Evolutionary conservation across 768 basidiomycete species (phyloP).

Genomic region (Termitomyces sp.): DNA sequence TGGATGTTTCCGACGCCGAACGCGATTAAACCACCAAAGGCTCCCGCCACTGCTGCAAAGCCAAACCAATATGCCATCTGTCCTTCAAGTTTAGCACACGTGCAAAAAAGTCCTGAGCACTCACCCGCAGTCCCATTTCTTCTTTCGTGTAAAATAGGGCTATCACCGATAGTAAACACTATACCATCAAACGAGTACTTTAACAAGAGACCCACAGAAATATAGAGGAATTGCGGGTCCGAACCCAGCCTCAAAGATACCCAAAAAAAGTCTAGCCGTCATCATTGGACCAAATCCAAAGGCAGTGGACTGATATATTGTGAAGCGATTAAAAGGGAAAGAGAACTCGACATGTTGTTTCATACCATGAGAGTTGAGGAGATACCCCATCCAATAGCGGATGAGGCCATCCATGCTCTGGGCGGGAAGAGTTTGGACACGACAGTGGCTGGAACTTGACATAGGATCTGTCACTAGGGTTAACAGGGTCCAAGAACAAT

Average conservation of each 20-base stretch:
- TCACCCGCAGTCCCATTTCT: conserved; percentile 65
- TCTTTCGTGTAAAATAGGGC: conserved; percentile 74
- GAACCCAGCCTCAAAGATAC: conserved; percentile 74
- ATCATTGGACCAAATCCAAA: conserved; percentile 59
- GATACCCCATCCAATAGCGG: conserved; percentile 72
- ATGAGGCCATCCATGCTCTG: conserved; percentile 56
- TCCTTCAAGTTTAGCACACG: not conserved
- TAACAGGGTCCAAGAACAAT: not conserved
- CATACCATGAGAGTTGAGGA: conserved; percentile 67
- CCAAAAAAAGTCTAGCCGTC: conserved; percentile 55
- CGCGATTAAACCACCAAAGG: conserved; percentile 80
- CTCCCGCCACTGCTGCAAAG: conserved; percentile 79
- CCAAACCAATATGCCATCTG: conserved; percentile 78
- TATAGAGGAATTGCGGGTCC: conserved; percentile 75
- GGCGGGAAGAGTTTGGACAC: conserved; percentile 66
- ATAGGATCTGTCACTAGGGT: conserved; percentile 49
- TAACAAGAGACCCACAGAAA: conserved; percentile 46
- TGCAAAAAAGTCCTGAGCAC: conserved; percentile 2
- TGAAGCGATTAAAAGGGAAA: not conserved
- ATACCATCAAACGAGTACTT: not conserved
- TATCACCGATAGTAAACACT: conserved; percentile 18
- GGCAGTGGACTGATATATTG: conserved; percentile 44
- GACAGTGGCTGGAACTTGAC: conserved; percentile 61
- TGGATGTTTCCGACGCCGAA: conserved; percentile 69
- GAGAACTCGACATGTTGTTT: not conserved